Evolutionary conservation across 2,329 filamentous ascomycete genomes (phyloP).

Genomic region (Ophiocordyceps australis): DNA sequence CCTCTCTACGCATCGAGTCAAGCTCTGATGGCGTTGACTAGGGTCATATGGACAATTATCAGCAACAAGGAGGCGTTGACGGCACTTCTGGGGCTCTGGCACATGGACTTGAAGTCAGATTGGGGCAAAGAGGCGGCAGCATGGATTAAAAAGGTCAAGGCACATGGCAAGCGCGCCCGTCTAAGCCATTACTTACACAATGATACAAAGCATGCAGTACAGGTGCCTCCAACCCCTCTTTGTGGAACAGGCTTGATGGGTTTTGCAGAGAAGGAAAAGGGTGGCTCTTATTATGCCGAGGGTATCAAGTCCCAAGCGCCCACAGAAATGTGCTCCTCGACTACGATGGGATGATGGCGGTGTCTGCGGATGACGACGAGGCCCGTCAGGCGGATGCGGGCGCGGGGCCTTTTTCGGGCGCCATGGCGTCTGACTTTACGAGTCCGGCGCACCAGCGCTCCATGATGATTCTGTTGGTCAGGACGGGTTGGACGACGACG

Average conservation of each 20-base stretch:
- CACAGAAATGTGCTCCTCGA: slow-evolving; percentile 5
- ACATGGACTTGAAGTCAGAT: no score
- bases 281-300: background rate
- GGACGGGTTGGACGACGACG: slow-evolving; percentile 8
- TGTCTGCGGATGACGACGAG: slow-evolving; percentile 10
- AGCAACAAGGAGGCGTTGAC: slow-evolving; percentile 1
- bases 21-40: slow-evolving; percentile 10
- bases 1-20: slow-evolving; percentile 4
- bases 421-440: slow-evolving; percentile 1
- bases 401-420: no score
- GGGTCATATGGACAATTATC: slow-evolving; percentile 4
- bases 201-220: no score
- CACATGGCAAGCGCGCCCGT: no score
- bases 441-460: slow-evolving; percentile 1
- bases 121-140: no score
- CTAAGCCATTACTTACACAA: no score
- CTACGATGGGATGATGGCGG: slow-evolving; percentile 11
- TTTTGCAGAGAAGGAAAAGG: background rate
- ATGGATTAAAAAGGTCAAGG: no score
- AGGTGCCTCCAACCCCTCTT: no score
- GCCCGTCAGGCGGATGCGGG: no score
- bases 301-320: slow-evolving; percentile 3
- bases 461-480: slow-evolving; percentile 3
- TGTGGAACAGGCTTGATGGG: no score
- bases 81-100: no score